Evolutionary conservation across 2,329 filamentous ascomycete species (phyloP).

Genomic region (Colletotrichum sp.): DNA sequence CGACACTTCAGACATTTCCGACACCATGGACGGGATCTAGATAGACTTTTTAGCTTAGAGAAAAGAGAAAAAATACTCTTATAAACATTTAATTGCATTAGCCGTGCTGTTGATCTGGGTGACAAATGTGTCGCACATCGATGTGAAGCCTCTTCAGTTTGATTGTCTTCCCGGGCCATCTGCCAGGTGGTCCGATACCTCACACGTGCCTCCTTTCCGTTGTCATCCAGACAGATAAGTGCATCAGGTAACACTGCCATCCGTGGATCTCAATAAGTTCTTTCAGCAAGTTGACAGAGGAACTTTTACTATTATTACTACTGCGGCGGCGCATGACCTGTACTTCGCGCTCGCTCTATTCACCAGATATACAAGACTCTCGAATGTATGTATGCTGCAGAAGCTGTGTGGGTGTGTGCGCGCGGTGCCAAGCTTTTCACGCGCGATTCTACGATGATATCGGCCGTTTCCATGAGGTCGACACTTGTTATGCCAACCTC

Average conservation of each 20-base stretch:
- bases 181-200: too few relatives aligned
- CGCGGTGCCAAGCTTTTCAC: neutral
- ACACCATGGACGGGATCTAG: neutral
- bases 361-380: conserved; percentile 8
- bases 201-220: too few relatives aligned
- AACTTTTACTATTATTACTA: neutral
- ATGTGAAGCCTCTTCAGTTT: neutral
- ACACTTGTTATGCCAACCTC: neutral
- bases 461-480: neutral
- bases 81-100: neutral
- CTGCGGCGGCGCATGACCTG: neutral
- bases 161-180: too few relatives aligned
- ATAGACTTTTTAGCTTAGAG: neutral
- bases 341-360: neutral
- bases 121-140: accelerated
- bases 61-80: neutral
- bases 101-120: neutral
- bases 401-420: neutral
- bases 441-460: neutral
- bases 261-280: neutral
- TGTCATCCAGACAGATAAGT: too few relatives aligned
- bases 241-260: neutral
- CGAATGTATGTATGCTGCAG: neutral
- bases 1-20: accelerated
- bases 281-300: neutral